Evolutionary conservation across 352 stramenopile genomes (phyloP).

Genomic region (Phytopythium ostracodes): DNA sequence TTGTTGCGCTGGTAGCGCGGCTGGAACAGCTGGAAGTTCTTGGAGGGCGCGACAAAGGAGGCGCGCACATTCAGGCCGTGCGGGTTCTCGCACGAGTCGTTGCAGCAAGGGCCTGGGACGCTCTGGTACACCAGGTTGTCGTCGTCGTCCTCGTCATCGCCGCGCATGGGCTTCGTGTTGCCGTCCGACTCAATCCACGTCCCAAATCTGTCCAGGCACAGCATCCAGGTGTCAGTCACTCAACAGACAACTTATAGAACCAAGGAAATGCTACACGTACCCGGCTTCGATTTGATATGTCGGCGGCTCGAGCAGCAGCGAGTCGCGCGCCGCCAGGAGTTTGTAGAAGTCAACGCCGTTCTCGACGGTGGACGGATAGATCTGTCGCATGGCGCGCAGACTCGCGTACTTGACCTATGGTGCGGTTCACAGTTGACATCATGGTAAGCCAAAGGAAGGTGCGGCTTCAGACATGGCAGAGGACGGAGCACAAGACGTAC

Average conservation of each 20-base stretch:
- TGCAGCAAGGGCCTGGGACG: conserved; percentile 70
- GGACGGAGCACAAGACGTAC: conserved; percentile 29
- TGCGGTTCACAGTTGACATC: background rate
- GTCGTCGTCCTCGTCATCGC: conserved; percentile 63
- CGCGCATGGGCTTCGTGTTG: conserved; percentile 74
- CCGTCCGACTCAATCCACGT: conserved; percentile 83
- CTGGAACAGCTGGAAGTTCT: conserved; percentile 79
- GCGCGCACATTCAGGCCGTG: conserved; percentile 74
- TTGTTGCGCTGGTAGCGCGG: conserved; percentile 87
- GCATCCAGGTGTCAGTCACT: background rate
- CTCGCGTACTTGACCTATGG: conserved; percentile 78
- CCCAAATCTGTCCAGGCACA: conserved; percentile 34
- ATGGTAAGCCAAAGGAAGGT: too few species aligned
- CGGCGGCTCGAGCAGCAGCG: conserved; percentile 66
- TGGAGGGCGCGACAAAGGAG: conserved; percentile 75
- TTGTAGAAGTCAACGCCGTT: conserved; percentile 77
- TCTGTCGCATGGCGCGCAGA: conserved; percentile 65
- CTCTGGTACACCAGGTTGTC: conserved; percentile 69
- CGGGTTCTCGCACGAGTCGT: conserved; percentile 81
- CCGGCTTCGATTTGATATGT: conserved; percentile 84
- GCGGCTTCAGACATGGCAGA: background rate
- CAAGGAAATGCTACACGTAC: conserved; percentile 11
- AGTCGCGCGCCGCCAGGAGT: conserved; percentile 65
- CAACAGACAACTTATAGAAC: background rate
- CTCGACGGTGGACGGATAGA: conserved; percentile 63